Percentiles rank a stretch among this genome's conserved stretches.
Conservation (phyloP, 805 yeast species). For the Nakazawaea holstii region DNA sequence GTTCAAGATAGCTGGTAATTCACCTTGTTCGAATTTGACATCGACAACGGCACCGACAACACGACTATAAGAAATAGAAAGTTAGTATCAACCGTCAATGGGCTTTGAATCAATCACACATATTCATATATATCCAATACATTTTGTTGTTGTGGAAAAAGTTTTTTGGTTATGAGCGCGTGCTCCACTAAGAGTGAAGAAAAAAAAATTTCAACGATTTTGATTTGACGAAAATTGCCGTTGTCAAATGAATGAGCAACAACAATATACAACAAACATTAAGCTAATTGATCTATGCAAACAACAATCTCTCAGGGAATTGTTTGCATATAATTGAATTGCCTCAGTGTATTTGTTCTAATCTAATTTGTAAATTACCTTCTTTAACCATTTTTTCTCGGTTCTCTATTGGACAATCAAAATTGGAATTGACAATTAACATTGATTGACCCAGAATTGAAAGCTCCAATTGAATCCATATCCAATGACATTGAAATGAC, state of each 20-base stretch:
- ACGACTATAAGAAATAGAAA: constrained; percentile 51
- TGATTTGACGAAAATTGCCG: constrained; percentile 9
- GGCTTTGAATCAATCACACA: constrained; percentile 11
- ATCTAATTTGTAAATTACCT: too few species aligned
- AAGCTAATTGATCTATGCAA: too few species aligned
- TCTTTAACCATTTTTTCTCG: too few species aligned
- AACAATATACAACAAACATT: neutral
- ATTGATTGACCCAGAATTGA: too few species aligned
- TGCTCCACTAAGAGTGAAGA: neutral
- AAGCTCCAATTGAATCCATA: too few species aligned
- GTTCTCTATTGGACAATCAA: too few species aligned
- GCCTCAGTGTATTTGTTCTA: too few species aligned
- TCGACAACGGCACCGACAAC: constrained; percentile 99
- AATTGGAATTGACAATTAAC: too few species aligned
- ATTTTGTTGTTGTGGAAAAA: constrained; percentile 5
- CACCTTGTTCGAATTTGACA: constrained; percentile 97
- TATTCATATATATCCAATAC: neutral
- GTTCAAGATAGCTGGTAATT: constrained; percentile 94
- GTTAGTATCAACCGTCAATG: neutral
- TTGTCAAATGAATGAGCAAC: neutral
- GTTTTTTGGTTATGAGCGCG: constrained; percentile 9
- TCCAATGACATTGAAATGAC: too few species aligned
- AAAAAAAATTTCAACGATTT: constrained; percentile 11
- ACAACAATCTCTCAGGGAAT: too few species aligned
- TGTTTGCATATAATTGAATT: too few species aligned